These are phyloP conservation scores for Colletotrichum echinochloae DNA, from an alignment of 2,329 filamentous ascomycete genomes.

Conservation along the genomic window DNA sequence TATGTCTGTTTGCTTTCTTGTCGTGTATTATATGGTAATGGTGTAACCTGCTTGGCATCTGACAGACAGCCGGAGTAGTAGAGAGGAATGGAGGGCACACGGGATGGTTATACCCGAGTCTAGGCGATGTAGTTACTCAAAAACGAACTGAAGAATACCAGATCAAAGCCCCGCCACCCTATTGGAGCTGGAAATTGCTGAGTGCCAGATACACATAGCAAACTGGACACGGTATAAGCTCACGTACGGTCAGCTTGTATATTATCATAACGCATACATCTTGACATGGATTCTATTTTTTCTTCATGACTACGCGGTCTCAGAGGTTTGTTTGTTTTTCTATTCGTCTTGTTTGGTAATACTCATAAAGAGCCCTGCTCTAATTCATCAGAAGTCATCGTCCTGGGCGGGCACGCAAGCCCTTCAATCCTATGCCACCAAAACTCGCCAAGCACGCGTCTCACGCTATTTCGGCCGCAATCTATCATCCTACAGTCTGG, in stretches of 20 bases:
- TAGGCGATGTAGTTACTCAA: constrained; percentile 12
- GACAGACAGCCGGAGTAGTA: not conserved
- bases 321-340: not conserved
- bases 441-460: not conserved
- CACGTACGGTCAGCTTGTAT: not conserved
- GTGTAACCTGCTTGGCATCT: not conserved
- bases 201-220: not conserved
- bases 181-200: not conserved
- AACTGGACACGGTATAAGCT: not conserved
- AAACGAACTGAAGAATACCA: not conserved
- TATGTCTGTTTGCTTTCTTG: not conserved
- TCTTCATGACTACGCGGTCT: not conserved
- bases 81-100: not conserved
- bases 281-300: not conserved
- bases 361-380: constrained; percentile 6
- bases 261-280: not conserved
- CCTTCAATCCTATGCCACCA: not conserved
- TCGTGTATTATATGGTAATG: not conserved
- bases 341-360: not conserved
- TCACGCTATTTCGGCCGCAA: constrained; percentile 7
- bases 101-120: constrained; percentile 21
- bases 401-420: not conserved
- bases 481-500: constrained; percentile 30
- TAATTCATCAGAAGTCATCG: not conserved
- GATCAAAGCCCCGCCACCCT: not conserved